A percentile compares a stretch with the other conserved stretches of the same genome.
Evolutionary conservation across 2,329 filamentous ascomycete genomes (phyloP).

Genomic region (Pyrenophora tritici-repentis): DNA sequence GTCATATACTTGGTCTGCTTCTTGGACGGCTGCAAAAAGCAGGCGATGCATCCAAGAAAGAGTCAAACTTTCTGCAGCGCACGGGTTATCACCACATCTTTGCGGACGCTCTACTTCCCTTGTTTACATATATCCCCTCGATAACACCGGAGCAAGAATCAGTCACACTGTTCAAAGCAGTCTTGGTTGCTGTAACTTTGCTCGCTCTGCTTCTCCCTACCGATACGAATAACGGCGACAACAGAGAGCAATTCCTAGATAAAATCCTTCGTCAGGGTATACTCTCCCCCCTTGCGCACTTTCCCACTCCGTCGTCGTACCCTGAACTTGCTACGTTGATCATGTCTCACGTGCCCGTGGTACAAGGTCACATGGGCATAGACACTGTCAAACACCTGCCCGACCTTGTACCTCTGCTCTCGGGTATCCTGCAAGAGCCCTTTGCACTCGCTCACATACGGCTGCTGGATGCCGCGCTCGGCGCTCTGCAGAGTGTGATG

Average conservation of each 20-base stretch:
- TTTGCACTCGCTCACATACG: conserved; percentile 63
- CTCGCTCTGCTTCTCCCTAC: conserved; percentile 49
- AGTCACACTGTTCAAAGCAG: conserved; percentile 63
- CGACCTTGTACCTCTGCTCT: conserved; percentile 70
- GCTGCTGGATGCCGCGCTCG: conserved; percentile 59
- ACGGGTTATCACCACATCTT: conserved; percentile 68
- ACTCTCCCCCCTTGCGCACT: conserved; percentile 58
- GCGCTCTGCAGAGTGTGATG: conserved; percentile 63
- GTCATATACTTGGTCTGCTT: conserved; percentile 60
- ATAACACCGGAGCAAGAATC: conserved; percentile 77
- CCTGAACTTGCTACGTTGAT: conserved; percentile 62
- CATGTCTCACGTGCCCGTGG: conserved; percentile 54
- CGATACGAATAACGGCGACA: conserved; percentile 13
- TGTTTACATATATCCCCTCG: conserved; percentile 75
- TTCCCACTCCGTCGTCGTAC: conserved; percentile 56
- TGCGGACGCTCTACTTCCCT: conserved; percentile 70
- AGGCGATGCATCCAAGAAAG: conserved; percentile 23
- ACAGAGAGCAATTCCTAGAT: conserved; percentile 48
- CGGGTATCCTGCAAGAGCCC: conserved; percentile 68
- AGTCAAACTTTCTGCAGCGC: conserved; percentile 53
- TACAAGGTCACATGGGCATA: conserved; percentile 65
- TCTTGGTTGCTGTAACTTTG: conserved; percentile 69
- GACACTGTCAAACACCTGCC: conserved; percentile 70
- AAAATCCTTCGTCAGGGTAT: conserved; percentile 51
- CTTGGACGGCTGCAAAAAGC: conserved; percentile 49